A percentile compares a stretch with the other conserved stretches of the same genome.
phyloP scores from a whole-genome alignment of 2,329 filamentous ascomycete genomes.

The Epichloe baconii region DNA sequence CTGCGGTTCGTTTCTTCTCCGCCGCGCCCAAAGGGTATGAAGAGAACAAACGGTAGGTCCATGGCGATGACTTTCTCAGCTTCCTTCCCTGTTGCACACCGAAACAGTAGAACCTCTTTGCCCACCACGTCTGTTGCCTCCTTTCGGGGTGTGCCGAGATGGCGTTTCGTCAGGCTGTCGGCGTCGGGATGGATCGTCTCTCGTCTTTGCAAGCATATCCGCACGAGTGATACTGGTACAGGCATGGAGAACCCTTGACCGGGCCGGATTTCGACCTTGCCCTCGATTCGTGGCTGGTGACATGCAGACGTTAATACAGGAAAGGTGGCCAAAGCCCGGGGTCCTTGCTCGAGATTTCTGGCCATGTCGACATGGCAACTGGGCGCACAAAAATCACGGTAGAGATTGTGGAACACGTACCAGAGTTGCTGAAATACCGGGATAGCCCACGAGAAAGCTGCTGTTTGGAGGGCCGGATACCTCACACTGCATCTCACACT shows the following conservation, averaged over 20 bases:
- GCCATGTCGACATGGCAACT: no score
- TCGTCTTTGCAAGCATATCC: conserved; percentile 82
- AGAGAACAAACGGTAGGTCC: conserved; percentile 94
- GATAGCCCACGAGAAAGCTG: conserved; percentile 92
- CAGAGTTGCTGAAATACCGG: conserved; percentile 92
- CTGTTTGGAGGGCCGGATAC: conserved; percentile 96
- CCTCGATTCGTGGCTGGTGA: conserved; percentile 80
- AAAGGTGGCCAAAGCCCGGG: not conserved
- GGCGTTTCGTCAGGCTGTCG: conserved; percentile 86
- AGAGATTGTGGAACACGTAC: conserved; percentile 41
- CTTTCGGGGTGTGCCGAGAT: conserved; percentile 77
- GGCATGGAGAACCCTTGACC: conserved; percentile 75
- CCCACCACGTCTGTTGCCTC: conserved; percentile 88
- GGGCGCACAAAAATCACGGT: conserved; percentile 5
- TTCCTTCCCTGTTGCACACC: conserved; percentile 72
- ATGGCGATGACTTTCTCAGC: conserved; percentile 84
- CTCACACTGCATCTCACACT: conserved; percentile 68
- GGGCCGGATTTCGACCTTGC: conserved; percentile 91
- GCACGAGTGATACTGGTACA: conserved; percentile 82
- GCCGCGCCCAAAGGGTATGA: conserved; percentile 87
- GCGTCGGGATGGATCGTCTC: conserved; percentile 95
- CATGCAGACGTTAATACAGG: not conserved
- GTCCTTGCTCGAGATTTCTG: no score
- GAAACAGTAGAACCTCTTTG: conserved; percentile 86
- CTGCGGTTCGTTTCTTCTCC: conserved; percentile 81